Evolutionary conservation across 2,329 filamentous ascomycete genomes (phyloP).

Genomic region (Mycosphaerelloides madeirae): DNA sequence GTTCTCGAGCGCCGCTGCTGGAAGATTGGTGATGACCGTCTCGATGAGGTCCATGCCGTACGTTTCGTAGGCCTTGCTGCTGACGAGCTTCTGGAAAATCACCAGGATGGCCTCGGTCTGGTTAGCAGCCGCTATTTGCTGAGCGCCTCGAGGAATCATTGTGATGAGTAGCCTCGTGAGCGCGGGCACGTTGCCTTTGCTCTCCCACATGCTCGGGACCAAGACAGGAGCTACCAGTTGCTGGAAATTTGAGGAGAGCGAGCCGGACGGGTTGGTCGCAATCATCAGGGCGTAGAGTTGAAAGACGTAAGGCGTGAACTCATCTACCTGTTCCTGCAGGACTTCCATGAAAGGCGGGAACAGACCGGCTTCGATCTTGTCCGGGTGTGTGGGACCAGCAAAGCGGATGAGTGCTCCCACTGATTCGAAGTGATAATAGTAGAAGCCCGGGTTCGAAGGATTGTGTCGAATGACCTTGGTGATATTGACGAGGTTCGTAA

Average conservation of each 20-base stretch:
- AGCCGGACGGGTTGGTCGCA: constrained; percentile 75
- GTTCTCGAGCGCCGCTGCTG: constrained; percentile 66
- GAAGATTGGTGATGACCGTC: constrained; percentile 66
- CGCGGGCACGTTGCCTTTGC: constrained; percentile 86
- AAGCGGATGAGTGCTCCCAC: constrained; percentile 82
- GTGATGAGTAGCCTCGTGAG: constrained; percentile 78
- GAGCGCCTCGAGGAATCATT: constrained; percentile 72
- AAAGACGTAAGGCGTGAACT: constrained; percentile 95
- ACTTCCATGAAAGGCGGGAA: constrained; percentile 80
- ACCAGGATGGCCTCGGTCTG: constrained; percentile 86
- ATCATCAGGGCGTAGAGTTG: constrained; percentile 89
- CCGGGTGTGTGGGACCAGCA: constrained; percentile 63
- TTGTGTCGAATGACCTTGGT: constrained; percentile 90
- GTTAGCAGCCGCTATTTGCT: constrained; percentile 69
- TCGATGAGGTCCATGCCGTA: constrained; percentile 90
- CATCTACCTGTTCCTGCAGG: constrained; percentile 76
- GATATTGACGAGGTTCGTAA: constrained; percentile 80
- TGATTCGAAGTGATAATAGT: constrained; percentile 97
- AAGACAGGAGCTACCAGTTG: constrained; percentile 73
- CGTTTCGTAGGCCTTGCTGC: constrained; percentile 75
- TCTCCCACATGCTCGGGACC: constrained; percentile 81
- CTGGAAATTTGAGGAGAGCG: constrained; percentile 76
- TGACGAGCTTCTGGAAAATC: constrained; percentile 88
- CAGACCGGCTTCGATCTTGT: constrained; percentile 71
- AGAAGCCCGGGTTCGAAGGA: constrained; percentile 94